These are phyloP conservation scores for Aspergillus vadensis DNA, from an alignment of 2,329 filamentous ascomycete species.

Conservation along the genomic window DNA sequence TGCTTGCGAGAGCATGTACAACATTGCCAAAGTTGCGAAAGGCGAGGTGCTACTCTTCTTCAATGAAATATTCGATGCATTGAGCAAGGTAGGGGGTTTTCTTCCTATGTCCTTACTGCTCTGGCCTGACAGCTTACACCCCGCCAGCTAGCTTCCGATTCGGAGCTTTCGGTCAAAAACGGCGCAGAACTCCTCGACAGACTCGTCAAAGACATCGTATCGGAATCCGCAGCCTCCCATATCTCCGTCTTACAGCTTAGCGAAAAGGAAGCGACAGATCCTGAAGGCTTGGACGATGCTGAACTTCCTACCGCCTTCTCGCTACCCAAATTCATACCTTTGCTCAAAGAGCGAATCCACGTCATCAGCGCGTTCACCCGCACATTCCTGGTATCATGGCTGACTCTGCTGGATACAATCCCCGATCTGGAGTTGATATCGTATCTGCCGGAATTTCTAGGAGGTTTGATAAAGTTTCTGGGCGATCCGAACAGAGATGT, in stretches of 20 bases:
- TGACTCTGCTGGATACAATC: constrained; percentile 91
- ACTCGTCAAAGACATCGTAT: constrained; percentile 92
- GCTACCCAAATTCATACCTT: constrained; percentile 82
- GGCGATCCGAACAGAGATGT: constrained; percentile 91
- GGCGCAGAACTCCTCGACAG: constrained; percentile 93
- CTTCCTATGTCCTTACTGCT: neutral
- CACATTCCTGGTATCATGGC: constrained; percentile 94
- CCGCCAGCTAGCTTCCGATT: constrained; percentile 83
- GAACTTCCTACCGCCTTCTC: constrained; percentile 87
- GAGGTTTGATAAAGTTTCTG: constrained; percentile 85
- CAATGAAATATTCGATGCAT: constrained; percentile 95
- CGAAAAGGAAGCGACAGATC: constrained; percentile 50
- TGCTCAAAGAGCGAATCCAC: constrained; percentile 90
- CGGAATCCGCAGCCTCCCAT: constrained; percentile 92
- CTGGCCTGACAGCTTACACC: constrained; percentile 17
- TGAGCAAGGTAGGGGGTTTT: constrained; percentile 74
- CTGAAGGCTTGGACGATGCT: constrained; percentile 39
- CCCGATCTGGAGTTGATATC: constrained; percentile 93
- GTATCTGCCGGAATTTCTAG: constrained; percentile 87
- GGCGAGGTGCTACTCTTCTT: constrained; percentile 97
- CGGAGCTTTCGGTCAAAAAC: constrained; percentile 96
- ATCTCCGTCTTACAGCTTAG: constrained; percentile 78
- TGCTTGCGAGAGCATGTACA: constrained; percentile 99
- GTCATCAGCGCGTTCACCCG: constrained; percentile 93
- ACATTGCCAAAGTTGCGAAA: constrained; percentile 98